Evolutionary conservation across 2,329 filamentous ascomycete species (phyloP), one percentile per base, ranked within the genome.

Genomic region (Exophiala lecanii-corni): DNA sequence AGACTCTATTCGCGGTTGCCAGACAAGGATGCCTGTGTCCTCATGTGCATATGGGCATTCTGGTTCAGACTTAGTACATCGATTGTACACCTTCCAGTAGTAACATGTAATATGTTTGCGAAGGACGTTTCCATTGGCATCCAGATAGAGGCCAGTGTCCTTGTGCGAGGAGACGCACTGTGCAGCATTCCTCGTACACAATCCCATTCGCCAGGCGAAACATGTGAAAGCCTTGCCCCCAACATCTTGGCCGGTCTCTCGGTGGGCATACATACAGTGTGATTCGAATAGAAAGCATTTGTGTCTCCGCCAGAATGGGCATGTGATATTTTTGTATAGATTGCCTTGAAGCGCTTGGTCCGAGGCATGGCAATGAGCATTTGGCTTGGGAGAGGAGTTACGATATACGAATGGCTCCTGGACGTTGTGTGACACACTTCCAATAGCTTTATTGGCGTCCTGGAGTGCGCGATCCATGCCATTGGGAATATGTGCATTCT

Each of bases 301-400:
- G 20, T 20, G 16, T 12, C 28, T 12, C 15, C 38, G 26, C 49
- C 49, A 51, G 7, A 26, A 39, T 16, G 42, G 43, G 36, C 50
- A 53, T 13, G 50, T 50, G 15, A 55, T 44, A 12, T 41, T 21
- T 32, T 55, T 53, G 36, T 55, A 55, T 12, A 32, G 18, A 20
- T 5, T 38, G 15, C 37, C 41, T 20, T 41, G 30, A 10, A 25
- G 19, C 5, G 39, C 30, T 6, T 7, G 30, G 13, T 13, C 15
- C 16, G 10, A 17, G 30, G 15, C 30, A 33, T 33, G 25, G 9
- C 9, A 28, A n/a, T 28, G 25, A n/a, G 9, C 25, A 9, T 9
- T 9, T 9, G 9, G 25, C 9, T 28, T 28, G 25, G 25, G n/a
- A 9, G 9, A 28, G 25, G n/a, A n/a, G 25, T 28, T n/a, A 28